These are phyloP conservation scores for Leccinellum luteum DNA, from an alignment of 768 basidiomycete genomes.

Conservation along the genomic window DNA sequence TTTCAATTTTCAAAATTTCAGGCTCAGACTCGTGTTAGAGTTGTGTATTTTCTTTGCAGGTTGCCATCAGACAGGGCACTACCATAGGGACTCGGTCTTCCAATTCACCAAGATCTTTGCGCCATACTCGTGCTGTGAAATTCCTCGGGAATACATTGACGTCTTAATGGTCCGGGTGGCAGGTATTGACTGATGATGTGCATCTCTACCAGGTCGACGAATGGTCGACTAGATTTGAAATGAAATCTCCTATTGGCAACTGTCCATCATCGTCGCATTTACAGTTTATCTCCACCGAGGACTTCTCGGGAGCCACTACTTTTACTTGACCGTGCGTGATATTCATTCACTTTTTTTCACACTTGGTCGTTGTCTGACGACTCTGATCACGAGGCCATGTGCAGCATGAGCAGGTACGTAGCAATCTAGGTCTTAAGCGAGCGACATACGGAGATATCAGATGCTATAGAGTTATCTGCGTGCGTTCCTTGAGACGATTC, in stretches of 20 bases:
- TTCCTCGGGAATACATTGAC: slow-evolving; percentile 2
- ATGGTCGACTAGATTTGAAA: not conserved
- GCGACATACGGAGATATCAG: not conserved
- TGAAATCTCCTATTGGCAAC: too few relatives aligned
- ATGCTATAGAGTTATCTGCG: not conserved
- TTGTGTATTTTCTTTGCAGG: not conserved
- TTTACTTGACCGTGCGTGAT: not conserved
- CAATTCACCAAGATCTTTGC: not conserved
- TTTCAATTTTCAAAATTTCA: not conserved
- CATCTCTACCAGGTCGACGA: not conserved
- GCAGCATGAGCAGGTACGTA: not conserved
- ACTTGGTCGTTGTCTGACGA: not conserved
- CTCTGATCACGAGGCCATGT: not conserved
- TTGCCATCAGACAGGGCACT: not conserved
- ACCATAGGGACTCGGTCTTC: not conserved
- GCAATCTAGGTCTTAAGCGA: not conserved
- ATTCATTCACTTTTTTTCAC: not conserved
- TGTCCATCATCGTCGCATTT: not conserved
- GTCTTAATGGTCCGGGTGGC: not conserved
- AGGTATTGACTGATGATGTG: not conserved
- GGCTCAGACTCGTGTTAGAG: not conserved
- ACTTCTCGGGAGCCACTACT: not conserved
- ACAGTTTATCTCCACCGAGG: not conserved
- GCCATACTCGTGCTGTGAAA: not conserved
- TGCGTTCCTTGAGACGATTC: too few relatives aligned